These are phyloP conservation scores for Scheffersomyces titani DNA, from an alignment of 1,139 yeast species.

Conservation along the genomic window DNA sequence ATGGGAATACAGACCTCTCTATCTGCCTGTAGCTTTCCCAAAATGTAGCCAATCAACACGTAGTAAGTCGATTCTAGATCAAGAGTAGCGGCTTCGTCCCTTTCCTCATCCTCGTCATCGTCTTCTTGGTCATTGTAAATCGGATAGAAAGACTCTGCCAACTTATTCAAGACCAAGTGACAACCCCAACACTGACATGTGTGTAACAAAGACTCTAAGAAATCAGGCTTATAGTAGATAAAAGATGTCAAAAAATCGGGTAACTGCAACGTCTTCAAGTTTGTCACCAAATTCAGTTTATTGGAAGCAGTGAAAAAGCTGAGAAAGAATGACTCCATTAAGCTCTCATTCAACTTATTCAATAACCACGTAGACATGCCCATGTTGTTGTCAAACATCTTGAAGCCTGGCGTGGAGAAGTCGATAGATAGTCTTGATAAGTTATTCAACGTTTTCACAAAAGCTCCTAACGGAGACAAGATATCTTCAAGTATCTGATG, in stretches of 20 bases:
- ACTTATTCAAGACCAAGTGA: constrained; percentile 24
- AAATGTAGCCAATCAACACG: constrained; percentile 34
- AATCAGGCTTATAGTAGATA: constrained; percentile 41
- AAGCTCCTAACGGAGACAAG: constrained; percentile 34
- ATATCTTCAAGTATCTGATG: constrained; percentile 35
- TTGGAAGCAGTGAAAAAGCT: constrained; percentile 18
- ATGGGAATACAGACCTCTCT: constrained; percentile 43
- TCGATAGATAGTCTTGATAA: constrained; percentile 31
- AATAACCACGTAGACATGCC: constrained; percentile 31
- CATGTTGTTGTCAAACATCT: constrained; percentile 38
- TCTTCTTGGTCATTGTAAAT: constrained; percentile 15
- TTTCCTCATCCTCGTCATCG: constrained; percentile 8
- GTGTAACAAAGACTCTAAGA: constrained; percentile 36
- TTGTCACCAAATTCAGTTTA: constrained; percentile 6
- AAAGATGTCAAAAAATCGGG: constrained; percentile 43
- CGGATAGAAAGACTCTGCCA: constrained; percentile 27
- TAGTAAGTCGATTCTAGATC: constrained; percentile 33
- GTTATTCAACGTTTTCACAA: constrained; percentile 25
- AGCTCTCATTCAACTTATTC: constrained; percentile 35
- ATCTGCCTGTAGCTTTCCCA: constrained; percentile 40
- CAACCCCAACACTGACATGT: constrained; percentile 43
- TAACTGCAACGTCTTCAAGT: constrained; percentile 29
- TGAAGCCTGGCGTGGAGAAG: constrained; percentile 41
- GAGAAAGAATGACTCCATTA: constrained; percentile 40
- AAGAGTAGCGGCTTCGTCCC: constrained; percentile 8